Percentiles rank a stretch among this genome's conserved stretches.
These are phyloP conservation scores for Sporothrix luriei DNA, from an alignment of 2,329 filamentous ascomycete genomes.

Conservation along the genomic window DNA sequence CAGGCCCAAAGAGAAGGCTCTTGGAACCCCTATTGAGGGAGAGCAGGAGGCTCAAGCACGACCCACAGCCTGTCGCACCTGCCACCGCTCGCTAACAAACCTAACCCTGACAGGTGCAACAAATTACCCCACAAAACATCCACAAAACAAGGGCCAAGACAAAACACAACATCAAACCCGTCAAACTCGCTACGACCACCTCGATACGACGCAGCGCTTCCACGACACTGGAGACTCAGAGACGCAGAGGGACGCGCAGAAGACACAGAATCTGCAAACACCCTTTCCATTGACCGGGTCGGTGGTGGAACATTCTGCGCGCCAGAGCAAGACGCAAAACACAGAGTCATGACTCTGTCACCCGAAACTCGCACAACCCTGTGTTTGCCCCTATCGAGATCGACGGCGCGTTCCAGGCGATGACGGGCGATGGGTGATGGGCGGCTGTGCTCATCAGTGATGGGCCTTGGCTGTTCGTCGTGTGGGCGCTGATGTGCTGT, in stretches of 20 bases:
- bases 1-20: not conserved
- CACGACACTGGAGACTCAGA: not conserved
- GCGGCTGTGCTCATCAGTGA: constrained; percentile 5
- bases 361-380: constrained; percentile 24
- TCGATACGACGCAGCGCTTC: constrained; percentile 11
- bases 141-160: constrained; percentile 25
- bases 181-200: constrained; percentile 24
- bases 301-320: not conserved
- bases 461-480: not conserved
- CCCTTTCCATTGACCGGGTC: constrained; percentile 5
- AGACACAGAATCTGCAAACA: constrained; percentile 3
- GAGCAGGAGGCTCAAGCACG: constrained; percentile 21
- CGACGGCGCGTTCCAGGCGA: not conserved
- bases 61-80: not conserved
- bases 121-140: not conserved
- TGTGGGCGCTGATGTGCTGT: not conserved
- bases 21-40: no score
- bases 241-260: not conserved
- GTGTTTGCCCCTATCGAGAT: constrained; percentile 20
- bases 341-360: constrained; percentile 12
- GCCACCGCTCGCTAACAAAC: not conserved
- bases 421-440: not conserved
- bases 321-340: not conserved
- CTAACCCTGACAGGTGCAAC: not conserved
- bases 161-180: constrained; percentile 25